Base-by-base conservation (phyloP, 192 early-diverging fungal species). In the Coemansia sp. region DNA sequence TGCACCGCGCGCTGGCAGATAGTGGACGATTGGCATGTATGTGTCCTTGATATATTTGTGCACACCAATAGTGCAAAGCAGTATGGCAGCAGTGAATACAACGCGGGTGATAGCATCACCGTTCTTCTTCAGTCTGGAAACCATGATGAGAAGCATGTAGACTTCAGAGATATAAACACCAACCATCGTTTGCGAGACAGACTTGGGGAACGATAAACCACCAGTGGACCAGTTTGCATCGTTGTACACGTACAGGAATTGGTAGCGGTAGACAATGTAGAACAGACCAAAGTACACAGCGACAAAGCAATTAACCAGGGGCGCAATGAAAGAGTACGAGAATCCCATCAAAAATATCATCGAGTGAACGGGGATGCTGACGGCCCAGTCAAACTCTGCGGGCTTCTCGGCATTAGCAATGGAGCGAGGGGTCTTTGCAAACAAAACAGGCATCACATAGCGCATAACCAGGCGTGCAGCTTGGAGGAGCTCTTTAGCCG, bases 191-290 rank as follows among this genome's bases (percentile, higher is more conserved):
- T 88, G 82, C 48, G 79, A 68, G 20, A 88, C 70, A 9, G 81
- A 73, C 28, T 71, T 68, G 1, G 85, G 83, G 64, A 83, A 91
- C 24, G 80, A 79, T 26, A 85, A 67, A 4, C 88, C 88, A n/a
- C 81, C 84, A 6, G 85, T 81, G 26, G 78, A 68, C 58, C 79
- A 77, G 46, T 67, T 62, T 3, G 67, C 50, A 25, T 80, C 76
- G 42, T 82, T 79, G 56, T 85, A 88, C 10, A 90, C 87, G 46
- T 88, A 89, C 45, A 90, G 67, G 68, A 97, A 87, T 55, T 91
- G 87, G 64, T 97, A 90, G 0, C 78, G 65, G 59, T 90, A 94
- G 2, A 91, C 90, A 34, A 91, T 55, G 54, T 84, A 86, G 33
- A 79, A 83, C 19, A 93, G 60, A 4, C 70, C 74, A 69, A 90